These are phyloP conservation scores for Phytophthora vignae DNA, from an alignment of 352 stramenopile species.

Conservation along the genomic window DNA sequence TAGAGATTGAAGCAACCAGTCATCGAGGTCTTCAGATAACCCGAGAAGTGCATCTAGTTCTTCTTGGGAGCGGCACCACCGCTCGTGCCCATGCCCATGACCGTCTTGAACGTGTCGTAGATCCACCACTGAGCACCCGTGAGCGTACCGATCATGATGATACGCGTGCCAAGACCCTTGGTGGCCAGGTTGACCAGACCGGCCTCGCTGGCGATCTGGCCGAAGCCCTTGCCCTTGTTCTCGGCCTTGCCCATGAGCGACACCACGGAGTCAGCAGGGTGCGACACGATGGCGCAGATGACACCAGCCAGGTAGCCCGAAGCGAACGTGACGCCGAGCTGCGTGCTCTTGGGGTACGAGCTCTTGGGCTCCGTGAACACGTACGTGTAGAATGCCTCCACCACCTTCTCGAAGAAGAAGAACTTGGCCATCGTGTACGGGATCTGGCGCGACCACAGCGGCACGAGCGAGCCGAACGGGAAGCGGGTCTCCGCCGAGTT, in stretches of 20 bases:
- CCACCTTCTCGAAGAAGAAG: slow-evolving; percentile 96
- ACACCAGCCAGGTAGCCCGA: slow-evolving; percentile 99
- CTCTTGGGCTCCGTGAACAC: slow-evolving; percentile 93
- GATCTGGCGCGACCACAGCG: slow-evolving; percentile 93
- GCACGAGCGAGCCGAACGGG: slow-evolving; percentile 92
- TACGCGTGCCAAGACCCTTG: slow-evolving; percentile 93
- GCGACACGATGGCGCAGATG: slow-evolving; percentile 98
- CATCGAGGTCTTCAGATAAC: slow-evolving; percentile 17
- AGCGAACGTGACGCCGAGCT: slow-evolving; percentile 97
- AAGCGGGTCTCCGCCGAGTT: slow-evolving; percentile 91
- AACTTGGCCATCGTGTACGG: slow-evolving; percentile 99
- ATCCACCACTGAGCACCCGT: slow-evolving; percentile 98
- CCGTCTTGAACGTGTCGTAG: slow-evolving; percentile 96
- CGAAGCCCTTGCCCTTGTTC: slow-evolving; percentile 93
- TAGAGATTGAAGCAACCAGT: slow-evolving; percentile 16
- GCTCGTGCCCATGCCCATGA: slow-evolving; percentile 92
- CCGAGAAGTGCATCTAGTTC: slow-evolving; percentile 49
- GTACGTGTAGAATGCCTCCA: slow-evolving; percentile 90
- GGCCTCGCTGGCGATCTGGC: slow-evolving; percentile 87
- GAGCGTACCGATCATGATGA: slow-evolving; percentile 97
- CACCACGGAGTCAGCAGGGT: slow-evolving; percentile 99
- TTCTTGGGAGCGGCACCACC: slow-evolving; percentile 81
- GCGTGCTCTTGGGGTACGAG: slow-evolving; percentile 93
- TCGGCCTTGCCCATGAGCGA: slow-evolving; percentile 96
- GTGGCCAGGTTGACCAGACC: slow-evolving; percentile 83